Evolutionary conservation across 441 rosid species (phyloP), one percentile per base, ranked within the genome.

Genomic region (Biscutella laevigata): DNA sequence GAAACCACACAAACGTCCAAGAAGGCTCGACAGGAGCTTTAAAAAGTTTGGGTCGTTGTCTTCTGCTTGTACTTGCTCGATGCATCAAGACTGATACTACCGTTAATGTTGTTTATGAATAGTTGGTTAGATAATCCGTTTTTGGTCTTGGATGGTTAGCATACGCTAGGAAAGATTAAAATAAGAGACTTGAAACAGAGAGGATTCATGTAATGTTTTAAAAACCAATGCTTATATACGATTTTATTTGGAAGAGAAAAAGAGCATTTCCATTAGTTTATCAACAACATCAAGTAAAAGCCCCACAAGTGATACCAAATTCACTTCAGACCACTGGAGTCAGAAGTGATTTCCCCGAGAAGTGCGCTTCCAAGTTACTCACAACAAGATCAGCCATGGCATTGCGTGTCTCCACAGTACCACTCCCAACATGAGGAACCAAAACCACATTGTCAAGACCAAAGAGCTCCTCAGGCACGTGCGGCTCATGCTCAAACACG

Each of bases 361-460:
- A 80, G 48, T 80, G 76, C 0, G 84, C 86, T 67, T 66, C 81
- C 71, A 83, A 57, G 71, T 80, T 83, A 16, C 61, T 45, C 0
- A 80, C 14, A 22, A 78, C 83, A 54, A 83, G 77, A 50, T 80
- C 83, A 0, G 90, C 86, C 90, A 78, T 80, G 24, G 63, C 86
- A 56, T 62, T 72, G 29, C 78, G 36, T 14, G 86, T 80, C 67
- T 83, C 90, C 50, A 70, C 68, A 0, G 86, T 80, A 51, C 67
- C 80, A 41, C 83, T 83, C 50, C 78, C 90, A 20, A 71, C 77
- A 30, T 80, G 86, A 41, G 86, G 90, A 48, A 64, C 59, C 38
- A 83, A 73, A 33, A 83, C 83, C 9, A 80, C 83, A 51, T 80
- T 83, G 5, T 73, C 72, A 19, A 83, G 74, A 45, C 36, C 61